Conservation (phyloP, 192 early-diverging fungal species). For the Bifiguratus adelaidae region DNA sequence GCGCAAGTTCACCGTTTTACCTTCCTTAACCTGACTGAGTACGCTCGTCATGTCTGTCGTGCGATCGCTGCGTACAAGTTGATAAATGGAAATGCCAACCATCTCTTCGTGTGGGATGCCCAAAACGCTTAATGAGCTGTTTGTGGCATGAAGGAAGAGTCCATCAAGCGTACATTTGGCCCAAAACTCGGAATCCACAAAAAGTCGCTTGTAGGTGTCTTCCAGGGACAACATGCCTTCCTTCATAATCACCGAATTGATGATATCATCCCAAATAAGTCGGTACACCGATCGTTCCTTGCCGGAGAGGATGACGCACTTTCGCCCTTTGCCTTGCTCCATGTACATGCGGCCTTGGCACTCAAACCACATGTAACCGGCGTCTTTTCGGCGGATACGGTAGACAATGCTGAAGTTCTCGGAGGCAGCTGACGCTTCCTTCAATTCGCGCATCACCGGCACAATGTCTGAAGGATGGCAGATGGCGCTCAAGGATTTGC, state of each 20-base stretch:
- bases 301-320: slow-evolving; percentile 56
- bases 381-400: slow-evolving; percentile 41
- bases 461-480: slow-evolving; percentile 57
- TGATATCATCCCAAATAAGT: slow-evolving; percentile 9
- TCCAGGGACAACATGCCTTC: too few species aligned
- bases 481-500: slow-evolving; percentile 39
- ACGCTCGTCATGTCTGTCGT: slow-evolving; percentile 27
- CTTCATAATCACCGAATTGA: slow-evolving; percentile 3
- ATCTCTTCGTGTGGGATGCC: slow-evolving; percentile 15
- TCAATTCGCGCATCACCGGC: slow-evolving; percentile 56
- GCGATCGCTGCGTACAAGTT: slow-evolving; percentile 25
- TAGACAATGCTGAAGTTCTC: slow-evolving; percentile 46
- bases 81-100: slow-evolving; percentile 29
- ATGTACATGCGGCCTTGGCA: slow-evolving; percentile 48
- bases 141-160: slow-evolving; percentile 34
- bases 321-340: slow-evolving; percentile 53
- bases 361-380: slow-evolving; percentile 57
- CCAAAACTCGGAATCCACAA: slow-evolving; percentile 41
- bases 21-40: slow-evolving; percentile 19
- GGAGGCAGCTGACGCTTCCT: slow-evolving; percentile 26
- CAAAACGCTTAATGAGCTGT: slow-evolving; percentile 16
- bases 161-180: slow-evolving; percentile 47
- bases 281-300: slow-evolving; percentile 34
- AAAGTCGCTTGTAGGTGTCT: not conserved
- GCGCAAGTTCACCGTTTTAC: slow-evolving; percentile 17